Conservation (phyloP, 2,329 filamentous ascomycete species). For the Colletotrichum phormii region DNA sequence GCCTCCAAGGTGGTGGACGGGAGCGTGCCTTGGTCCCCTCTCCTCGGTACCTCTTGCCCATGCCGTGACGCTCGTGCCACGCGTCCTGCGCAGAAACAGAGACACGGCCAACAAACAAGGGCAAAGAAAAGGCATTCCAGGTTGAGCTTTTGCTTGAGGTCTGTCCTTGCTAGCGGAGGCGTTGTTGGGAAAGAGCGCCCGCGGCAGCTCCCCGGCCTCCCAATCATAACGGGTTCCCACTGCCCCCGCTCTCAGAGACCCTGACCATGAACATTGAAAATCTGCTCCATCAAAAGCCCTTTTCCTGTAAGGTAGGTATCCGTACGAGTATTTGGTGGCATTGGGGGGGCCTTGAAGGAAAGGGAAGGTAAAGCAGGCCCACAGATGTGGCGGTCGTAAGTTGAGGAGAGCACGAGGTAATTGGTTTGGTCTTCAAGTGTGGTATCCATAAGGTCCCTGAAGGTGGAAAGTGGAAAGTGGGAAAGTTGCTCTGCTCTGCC, state of each 20-base stretch:
- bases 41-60: not conserved
- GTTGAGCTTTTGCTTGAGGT: not conserved
- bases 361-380: not conserved
- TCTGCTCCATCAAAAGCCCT: not conserved
- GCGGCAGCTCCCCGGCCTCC: no score
- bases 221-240: not conserved
- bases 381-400: not conserved
- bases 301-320: not conserved
- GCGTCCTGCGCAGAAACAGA: slow-evolving; percentile 9
- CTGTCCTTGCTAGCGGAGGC: not conserved
- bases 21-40: not conserved
- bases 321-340: not conserved
- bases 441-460: not conserved
- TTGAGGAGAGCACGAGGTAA: not conserved
- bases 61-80: slow-evolving; percentile 20
- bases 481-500: not conserved
- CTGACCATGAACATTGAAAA: not conserved
- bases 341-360: not conserved
- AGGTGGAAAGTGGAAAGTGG: not conserved
- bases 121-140: not conserved
- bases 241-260: not conserved
- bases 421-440: not conserved
- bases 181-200: not conserved
- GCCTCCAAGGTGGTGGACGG: no score
- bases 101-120: slow-evolving; percentile 12